phyloP scores from a whole-genome alignment of 2,329 filamentous ascomycete species.

The Aspergillus uvarum region DNA sequence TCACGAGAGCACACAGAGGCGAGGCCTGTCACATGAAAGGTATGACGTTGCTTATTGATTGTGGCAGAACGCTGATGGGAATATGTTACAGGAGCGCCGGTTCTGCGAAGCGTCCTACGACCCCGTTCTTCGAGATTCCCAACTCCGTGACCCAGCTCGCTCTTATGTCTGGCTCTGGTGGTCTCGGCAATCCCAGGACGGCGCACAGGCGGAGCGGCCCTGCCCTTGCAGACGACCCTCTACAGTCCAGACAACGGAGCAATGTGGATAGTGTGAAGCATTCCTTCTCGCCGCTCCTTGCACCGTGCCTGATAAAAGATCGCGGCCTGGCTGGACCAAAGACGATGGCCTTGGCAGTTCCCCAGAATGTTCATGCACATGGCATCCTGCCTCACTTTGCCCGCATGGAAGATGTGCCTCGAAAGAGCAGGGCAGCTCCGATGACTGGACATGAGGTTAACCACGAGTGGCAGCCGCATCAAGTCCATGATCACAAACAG shows the following conservation, averaged over 20 bases:
- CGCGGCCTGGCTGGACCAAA: constrained; percentile 24
- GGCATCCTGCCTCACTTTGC: constrained; percentile 32
- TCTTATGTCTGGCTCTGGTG: neutral
- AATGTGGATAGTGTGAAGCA: constrained; percentile 9
- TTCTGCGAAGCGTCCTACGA: neutral
- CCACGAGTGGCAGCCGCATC: neutral
- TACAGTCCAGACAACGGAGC: neutral
- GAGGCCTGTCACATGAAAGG: neutral
- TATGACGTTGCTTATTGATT: neutral
- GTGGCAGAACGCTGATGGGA: neutral
- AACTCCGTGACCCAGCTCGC: neutral
- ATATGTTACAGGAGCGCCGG: neutral
- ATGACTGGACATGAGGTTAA: neutral
- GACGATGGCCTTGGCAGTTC: constrained; percentile 26
- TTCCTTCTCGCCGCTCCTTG: constrained; percentile 20
- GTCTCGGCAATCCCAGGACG: neutral
- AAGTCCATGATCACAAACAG: neutral
- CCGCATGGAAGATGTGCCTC: constrained; percentile 24
- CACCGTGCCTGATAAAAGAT: constrained; percentile 23
- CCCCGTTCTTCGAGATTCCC: neutral
- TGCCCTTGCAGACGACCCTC: neutral
- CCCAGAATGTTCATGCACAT: constrained; percentile 33
- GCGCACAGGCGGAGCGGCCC: neutral
- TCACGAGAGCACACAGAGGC: neutral
- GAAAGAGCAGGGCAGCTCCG: neutral